These are phyloP conservation scores for Colletotrichum camelliae DNA, from an alignment of 2,329 filamentous ascomycete species.

Conservation along the genomic window DNA sequence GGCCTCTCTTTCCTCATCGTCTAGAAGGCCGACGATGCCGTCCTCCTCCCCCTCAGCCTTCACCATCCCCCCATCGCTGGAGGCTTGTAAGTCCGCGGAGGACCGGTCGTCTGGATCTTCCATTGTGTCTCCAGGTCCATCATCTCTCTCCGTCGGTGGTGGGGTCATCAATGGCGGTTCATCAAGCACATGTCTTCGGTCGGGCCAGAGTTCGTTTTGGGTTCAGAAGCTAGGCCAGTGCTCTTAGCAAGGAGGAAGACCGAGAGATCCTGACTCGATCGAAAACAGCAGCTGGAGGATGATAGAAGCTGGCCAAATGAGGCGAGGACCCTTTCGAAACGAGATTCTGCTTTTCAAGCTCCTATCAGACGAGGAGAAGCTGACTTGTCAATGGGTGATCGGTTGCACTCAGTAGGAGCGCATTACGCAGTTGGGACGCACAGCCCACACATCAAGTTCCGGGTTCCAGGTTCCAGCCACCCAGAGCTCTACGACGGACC, in stretches of 20 bases:
- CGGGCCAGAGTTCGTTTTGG: slow-evolving; percentile 14
- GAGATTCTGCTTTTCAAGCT: neutral
- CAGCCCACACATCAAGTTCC: slow-evolving; percentile 17
- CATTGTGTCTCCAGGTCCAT: slow-evolving; percentile 51
- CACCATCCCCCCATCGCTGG: slow-evolving; percentile 49
- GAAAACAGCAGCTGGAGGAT: neutral
- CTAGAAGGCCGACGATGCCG: slow-evolving; percentile 37
- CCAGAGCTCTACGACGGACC: slow-evolving; percentile 3
- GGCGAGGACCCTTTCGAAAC: neutral
- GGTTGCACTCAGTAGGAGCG: slow-evolving; percentile 4
- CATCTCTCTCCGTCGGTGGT: slow-evolving; percentile 26
- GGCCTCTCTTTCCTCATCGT: slow-evolving; percentile 37
- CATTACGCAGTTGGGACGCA: slow-evolving; percentile 16
- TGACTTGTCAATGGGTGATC: neutral
- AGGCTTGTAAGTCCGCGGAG: slow-evolving; percentile 41
- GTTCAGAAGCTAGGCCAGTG: neutral
- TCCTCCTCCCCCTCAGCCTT: slow-evolving; percentile 40
- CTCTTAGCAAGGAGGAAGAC: neutral
- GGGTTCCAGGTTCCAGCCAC: slow-evolving; percentile 21
- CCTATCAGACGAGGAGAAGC: slow-evolving; percentile 10
- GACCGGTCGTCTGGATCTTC: slow-evolving; percentile 52
- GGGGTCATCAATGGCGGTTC: slow-evolving; percentile 23
- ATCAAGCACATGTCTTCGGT: slow-evolving; percentile 20
- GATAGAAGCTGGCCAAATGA: neutral
- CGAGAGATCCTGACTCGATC: neutral